Base-by-base conservation (phyloP, 129 eudicot genomes). In the Heracleum sosnowskyi region DNA sequence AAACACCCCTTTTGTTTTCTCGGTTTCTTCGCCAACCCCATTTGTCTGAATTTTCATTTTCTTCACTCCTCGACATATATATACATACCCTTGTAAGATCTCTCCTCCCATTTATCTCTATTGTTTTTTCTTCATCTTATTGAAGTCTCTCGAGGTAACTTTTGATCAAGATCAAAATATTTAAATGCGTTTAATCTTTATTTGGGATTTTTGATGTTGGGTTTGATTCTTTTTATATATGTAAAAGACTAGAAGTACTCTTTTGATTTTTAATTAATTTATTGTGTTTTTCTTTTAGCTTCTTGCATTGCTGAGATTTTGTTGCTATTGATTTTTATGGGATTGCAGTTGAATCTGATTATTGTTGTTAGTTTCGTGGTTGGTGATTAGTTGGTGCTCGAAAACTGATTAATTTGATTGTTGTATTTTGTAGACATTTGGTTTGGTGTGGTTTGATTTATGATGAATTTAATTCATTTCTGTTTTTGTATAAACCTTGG, bases 21-120 rank as follows among this genome's bases (percentile, higher is more conserved):
- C 79, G 86, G 36, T 81, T 87, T 86, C 76, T 76, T 83, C 93
- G 91, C 79, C 84, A 77, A 39, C 49, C 29, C 81, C 66, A 42
- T 81, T 36, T 83, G 41, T 34, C 73, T 57, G 12, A 44, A 22
- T 42, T 20, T 82, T 80, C 35, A 74, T 60, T 73, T 40, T 12
- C 75, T 39, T 8, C 64, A 11, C 12, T 20, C 45, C 45, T 9
- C n/a, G n/a, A n/a, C n/a, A 9, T 41, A 9, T 44, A 44, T 76
- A 76, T 83, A 82, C 53, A 79, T 80, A 80, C 46, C n/a, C n/a
- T 39, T 79, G 87, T 86, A 78, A 82, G 86, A 64, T 82, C 76
- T 70, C 45, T 70, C 33, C 1, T 1, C 24, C 7, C 24, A 47
- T 71, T 45, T 76, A 78, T 34, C 73, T 73, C 26, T 75, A 22